phyloP scores from a whole-genome alignment of 1,139 yeast genomes.

The Nakaseomyces bracarensis region DNA sequence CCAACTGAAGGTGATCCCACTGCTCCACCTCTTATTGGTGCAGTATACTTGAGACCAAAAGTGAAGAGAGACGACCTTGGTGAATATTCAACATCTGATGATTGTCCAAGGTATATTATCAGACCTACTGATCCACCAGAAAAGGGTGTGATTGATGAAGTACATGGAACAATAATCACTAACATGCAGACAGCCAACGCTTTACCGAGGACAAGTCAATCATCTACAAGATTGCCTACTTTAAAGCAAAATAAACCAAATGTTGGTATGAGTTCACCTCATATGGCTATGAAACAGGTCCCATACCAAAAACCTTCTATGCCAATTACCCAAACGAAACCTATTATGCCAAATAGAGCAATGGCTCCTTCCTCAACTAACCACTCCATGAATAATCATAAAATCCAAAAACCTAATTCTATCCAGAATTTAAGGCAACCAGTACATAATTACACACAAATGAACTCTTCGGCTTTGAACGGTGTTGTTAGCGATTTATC shows the following conservation, averaged over 20 bases:
- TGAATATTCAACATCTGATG: constrained; percentile 53
- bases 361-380: not conserved
- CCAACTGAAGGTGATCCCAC: constrained; percentile 68
- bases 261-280: not conserved
- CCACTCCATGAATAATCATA: not conserved
- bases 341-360: not conserved
- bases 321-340: not conserved
- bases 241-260: constrained; percentile 13
- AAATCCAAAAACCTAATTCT: constrained; percentile 1
- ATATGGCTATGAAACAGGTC: not conserved
- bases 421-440: constrained; percentile 1
- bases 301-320: constrained; percentile 3
- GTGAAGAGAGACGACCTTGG: constrained; percentile 73
- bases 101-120: constrained; percentile 55
- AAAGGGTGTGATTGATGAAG: constrained; percentile 30
- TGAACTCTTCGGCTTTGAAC: not conserved
- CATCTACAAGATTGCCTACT: constrained; percentile 20
- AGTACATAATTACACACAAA: not conserved
- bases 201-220: constrained; percentile 18
- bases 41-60: constrained; percentile 71
- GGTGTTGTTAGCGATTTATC: constrained; percentile 2
- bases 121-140: constrained; percentile 36
- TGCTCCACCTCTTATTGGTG: constrained; percentile 90
- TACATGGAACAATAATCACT: constrained; percentile 28
- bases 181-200: constrained; percentile 18